Conservation (phyloP, 495 filamentous ascomycete species). For the Talaromyces wortmannii region DNA sequence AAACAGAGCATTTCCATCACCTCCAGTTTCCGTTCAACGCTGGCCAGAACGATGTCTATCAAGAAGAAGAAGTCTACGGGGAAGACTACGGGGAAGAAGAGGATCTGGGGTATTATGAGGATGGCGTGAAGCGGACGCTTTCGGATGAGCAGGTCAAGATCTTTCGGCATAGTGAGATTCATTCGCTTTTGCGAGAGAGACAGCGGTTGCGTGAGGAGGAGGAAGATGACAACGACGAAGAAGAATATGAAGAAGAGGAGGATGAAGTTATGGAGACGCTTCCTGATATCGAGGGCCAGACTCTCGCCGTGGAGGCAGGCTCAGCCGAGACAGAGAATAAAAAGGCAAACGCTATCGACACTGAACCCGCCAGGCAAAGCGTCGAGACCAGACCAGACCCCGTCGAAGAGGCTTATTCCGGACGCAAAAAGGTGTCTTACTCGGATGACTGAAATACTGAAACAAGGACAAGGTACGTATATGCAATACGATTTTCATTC, state of each 20-base stretch:
- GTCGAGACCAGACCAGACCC: background rate
- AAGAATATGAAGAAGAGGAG: too few species aligned
- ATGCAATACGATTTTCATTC: too few species aligned
- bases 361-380: background rate
- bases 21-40: background rate
- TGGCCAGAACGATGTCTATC: slow-evolving; percentile 7
- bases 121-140: slow-evolving; percentile 84
- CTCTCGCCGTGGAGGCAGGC: too few species aligned
- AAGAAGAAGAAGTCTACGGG: slow-evolving; percentile 19
- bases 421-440: slow-evolving; percentile 1
- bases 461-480: background rate
- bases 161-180: slow-evolving; percentile 85
- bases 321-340: too few species aligned
- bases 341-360: background rate
- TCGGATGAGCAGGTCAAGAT: slow-evolving; percentile 89
- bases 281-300: too few species aligned
- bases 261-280: too few species aligned
- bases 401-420: background rate
- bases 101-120: slow-evolving; percentile 78
- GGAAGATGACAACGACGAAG: background rate
- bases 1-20: slow-evolving; percentile 54
- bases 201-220: slow-evolving; percentile 28
- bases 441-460: background rate
- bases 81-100: slow-evolving; percentile 46
- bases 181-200: slow-evolving; percentile 55